Evolutionary conservation across 2,329 filamentous ascomycete species (phyloP).

Genomic region (Aspergillus clavatus): DNA sequence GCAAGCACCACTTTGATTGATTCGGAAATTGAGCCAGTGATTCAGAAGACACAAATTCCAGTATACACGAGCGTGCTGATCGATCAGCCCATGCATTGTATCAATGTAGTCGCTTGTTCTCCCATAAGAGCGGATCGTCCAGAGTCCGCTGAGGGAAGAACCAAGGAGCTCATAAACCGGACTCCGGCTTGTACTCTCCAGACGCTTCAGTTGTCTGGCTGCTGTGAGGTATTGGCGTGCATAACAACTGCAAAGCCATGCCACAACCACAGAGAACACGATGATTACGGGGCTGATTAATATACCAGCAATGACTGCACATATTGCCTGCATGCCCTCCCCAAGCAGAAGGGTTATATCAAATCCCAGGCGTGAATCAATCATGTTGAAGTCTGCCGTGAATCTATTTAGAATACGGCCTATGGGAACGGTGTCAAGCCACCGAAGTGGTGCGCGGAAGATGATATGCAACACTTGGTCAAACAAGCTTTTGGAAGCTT

Average conservation of each 20-base stretch:
- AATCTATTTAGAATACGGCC: slow-evolving; percentile 72
- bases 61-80: slow-evolving; percentile 61
- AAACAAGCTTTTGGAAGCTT: slow-evolving; percentile 62
- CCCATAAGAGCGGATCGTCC: slow-evolving; percentile 70
- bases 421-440: slow-evolving; percentile 72
- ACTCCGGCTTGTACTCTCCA: slow-evolving; percentile 72
- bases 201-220: slow-evolving; percentile 68
- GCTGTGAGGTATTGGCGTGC: slow-evolving; percentile 62
- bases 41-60: slow-evolving; percentile 70
- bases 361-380: slow-evolving; percentile 63
- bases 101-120: slow-evolving; percentile 63
- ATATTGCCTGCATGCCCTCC: slow-evolving; percentile 58
- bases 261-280: slow-evolving; percentile 54
- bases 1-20: slow-evolving; percentile 61
- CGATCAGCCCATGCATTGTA: slow-evolving; percentile 65
- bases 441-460: slow-evolving; percentile 64
- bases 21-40: slow-evolving; percentile 70
- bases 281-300: slow-evolving; percentile 57
- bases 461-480: slow-evolving; percentile 61
- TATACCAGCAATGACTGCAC: slow-evolving; percentile 61
- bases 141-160: slow-evolving; percentile 65
- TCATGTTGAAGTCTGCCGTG: slow-evolving; percentile 66
- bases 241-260: slow-evolving; percentile 49
- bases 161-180: slow-evolving; percentile 79
- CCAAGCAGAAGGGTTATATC: slow-evolving; percentile 58